A percentile compares a stretch with the other conserved stretches of the same genome.
Evolutionary conservation across 129 eudicot species (phyloP).

Genomic region (Chrysanthemum lavandulifolium): DNA sequence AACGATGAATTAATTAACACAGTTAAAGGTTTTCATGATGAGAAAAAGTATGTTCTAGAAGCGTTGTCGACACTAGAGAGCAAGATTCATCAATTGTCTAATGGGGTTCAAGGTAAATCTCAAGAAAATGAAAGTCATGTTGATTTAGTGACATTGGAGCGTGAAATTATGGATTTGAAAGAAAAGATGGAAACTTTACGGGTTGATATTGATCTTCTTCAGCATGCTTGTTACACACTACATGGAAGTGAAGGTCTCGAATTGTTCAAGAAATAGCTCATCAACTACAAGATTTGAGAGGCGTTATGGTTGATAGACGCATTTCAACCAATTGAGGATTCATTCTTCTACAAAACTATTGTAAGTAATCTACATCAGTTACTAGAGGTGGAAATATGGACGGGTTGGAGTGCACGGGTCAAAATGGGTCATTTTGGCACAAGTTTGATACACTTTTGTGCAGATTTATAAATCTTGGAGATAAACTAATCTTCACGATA

Average conservation of each 20-base stretch:
- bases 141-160: conserved; percentile 32
- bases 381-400: neutral
- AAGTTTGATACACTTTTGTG: neutral
- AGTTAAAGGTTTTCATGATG: conserved; percentile 40
- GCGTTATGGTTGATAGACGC: conserved; percentile 37
- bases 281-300: conserved; percentile 63
- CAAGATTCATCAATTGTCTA: conserved; percentile 37
- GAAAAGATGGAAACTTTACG: conserved; percentile 56
- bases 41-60: conserved; percentile 43
- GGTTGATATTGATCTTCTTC: conserved; percentile 51
- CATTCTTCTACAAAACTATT: conserved; percentile 18
- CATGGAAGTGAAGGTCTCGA: conserved; percentile 50
- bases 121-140: conserved; percentile 22
- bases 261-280: conserved; percentile 53
- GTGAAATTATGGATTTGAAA: conserved; percentile 47
- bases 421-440: neutral
- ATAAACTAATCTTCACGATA: neutral
- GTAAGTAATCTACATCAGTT: conserved; percentile 16
- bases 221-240: conserved; percentile 52
- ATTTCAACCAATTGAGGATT: conserved; percentile 28
- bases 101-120: conserved; percentile 30
- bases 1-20: conserved; percentile 31
- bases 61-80: conserved; percentile 50
- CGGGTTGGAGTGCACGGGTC: neutral
- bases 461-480: neutral